phyloP scores from a whole-genome alignment of 129 eudicot species.

The Kitagawia praeruptora region DNA sequence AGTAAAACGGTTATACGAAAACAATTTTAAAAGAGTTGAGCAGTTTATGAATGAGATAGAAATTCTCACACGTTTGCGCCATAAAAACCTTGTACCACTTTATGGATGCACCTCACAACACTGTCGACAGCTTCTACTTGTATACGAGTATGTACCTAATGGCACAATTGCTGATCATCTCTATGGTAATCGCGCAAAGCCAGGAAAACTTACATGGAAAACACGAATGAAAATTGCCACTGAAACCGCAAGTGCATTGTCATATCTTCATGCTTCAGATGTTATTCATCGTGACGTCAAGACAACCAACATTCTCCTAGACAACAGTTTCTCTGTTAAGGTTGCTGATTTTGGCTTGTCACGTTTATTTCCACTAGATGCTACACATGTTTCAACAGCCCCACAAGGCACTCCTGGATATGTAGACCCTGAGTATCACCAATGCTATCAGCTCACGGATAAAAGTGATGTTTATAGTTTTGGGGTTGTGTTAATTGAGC shows the following conservation, averaged over 20 bases:
- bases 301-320: constrained; percentile 59
- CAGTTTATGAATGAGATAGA: constrained; percentile 70
- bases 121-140: constrained; percentile 63
- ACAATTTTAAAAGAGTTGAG: constrained; percentile 58
- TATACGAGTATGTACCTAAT: constrained; percentile 68
- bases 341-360: constrained; percentile 91
- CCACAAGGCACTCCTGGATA: constrained; percentile 93
- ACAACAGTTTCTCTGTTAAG: constrained; percentile 54
- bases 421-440: constrained; percentile 79
- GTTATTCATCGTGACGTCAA: constrained; percentile 71
- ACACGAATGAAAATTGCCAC: constrained; percentile 57
- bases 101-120: constrained; percentile 75
- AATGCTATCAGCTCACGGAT: constrained; percentile 60
- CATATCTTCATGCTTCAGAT: constrained; percentile 71
- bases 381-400: constrained; percentile 73
- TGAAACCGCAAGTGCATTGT: constrained; percentile 67
- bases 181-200: constrained; percentile 46
- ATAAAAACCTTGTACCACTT: constrained; percentile 58
- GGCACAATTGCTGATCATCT: constrained; percentile 87
- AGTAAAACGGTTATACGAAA: constrained; percentile 57
- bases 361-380: constrained; percentile 54
- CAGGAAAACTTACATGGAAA: constrained; percentile 45
- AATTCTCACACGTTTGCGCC: constrained; percentile 58
- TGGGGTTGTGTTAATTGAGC: constrained; percentile 73
- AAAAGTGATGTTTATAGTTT: constrained; percentile 78